A percentile compares a stretch with the other conserved stretches of the same genome.
Conservation (phyloP, 202 grass and related monocot species). For the Digitaria exilis region DNA sequence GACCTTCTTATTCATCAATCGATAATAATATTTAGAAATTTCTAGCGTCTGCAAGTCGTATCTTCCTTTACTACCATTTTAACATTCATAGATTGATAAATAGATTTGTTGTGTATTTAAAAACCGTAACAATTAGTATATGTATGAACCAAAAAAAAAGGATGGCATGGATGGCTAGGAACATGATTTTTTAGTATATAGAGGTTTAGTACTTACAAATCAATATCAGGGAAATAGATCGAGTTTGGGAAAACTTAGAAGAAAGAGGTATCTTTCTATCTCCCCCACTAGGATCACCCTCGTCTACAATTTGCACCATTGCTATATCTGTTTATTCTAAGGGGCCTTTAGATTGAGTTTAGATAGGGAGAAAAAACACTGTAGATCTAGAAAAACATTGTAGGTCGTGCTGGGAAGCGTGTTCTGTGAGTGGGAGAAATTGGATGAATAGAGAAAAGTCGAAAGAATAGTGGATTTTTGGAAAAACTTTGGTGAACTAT, state of each 20-base stretch:
- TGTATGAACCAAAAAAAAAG: background rate
- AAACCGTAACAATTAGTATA: background rate
- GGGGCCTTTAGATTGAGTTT: constrained; percentile 10
- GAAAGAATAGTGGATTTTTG: no score
- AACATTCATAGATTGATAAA: background rate
- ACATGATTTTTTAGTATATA: background rate
- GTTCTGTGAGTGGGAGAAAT: no score
- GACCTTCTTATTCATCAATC: background rate
- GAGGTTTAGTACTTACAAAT: background rate
- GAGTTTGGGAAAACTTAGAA: background rate
- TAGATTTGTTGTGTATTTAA: background rate
- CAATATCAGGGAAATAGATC: background rate
- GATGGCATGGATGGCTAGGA: background rate
- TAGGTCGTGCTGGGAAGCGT: no score
- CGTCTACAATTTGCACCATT: background rate
- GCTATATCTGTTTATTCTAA: constrained; percentile 10
- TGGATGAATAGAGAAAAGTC: no score
- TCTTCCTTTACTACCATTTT: background rate
- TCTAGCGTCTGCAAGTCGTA: background rate
- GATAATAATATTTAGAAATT: background rate
- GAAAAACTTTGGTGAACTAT: no score
- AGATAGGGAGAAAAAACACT: no score
- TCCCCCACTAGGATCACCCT: constrained; percentile 6
- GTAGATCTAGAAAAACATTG: no score
- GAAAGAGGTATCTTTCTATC: constrained; percentile 10